Evolutionary conservation across 441 rosid genomes (phyloP), one percentile per base, ranked within the genome.

Genomic region (Croton laevigatus): DNA sequence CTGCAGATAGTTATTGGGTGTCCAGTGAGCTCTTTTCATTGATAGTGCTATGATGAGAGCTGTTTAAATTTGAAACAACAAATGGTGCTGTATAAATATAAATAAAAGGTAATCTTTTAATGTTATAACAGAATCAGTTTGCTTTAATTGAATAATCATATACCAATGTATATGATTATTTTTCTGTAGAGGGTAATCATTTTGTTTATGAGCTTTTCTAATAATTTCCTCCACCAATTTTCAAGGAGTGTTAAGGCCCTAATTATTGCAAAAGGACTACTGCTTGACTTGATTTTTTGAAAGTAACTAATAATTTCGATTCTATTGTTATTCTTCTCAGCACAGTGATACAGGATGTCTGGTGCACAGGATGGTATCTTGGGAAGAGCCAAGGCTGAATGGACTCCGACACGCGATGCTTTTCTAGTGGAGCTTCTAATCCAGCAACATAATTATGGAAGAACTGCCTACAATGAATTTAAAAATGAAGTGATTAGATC

Each of bases 371-470:
- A 79, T 44, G 79, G 77, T 59, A 36, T 69, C 10, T 40, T 74
- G 10, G 79, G 81, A 37, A 76, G 77, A 40, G 71, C 75, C 1
- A 81, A 81, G 72, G 85, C 81, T 52, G 81, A 79, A 70, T 74
- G 81, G 82, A 79, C 79, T 2, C 82, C 82, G n/a, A 76, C 82
- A 36, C 81, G 82, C 6, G 82, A 81, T 76, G 75, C 76, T n/a
- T 73, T 36, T 71, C 57, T 81, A 72, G 80, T 81, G 44, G 78
- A 78, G 59, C 78, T 76, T 73, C 65, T 82, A 27, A 76, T 72
- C 51, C 65, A 76, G 55, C 77, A 76, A 27, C 79, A 81, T 20
- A 76, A 79, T 60, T 69, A 67, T 59, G 81, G 85, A 67, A 57
- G 81, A 68, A 81, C 81, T 32, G 82, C 85, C 13, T 74, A 80